Conservation (phyloP, 192 early-diverging fungal species). For the Geranomyces variabilis region DNA sequence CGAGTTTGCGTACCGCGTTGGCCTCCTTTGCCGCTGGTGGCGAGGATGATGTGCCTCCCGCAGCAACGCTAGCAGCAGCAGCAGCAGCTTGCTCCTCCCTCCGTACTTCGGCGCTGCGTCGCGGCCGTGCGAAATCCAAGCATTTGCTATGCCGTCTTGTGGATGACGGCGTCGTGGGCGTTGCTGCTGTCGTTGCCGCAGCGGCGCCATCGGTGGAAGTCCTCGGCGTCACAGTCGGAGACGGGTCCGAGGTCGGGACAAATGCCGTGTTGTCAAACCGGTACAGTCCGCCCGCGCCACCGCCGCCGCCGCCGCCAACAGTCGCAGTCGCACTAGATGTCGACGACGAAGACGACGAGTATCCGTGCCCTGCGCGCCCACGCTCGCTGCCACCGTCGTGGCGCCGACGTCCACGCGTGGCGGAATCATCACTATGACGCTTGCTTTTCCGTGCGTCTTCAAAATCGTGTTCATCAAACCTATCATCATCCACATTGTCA, state of each 20-base stretch:
- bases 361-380: not conserved
- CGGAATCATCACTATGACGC: not conserved
- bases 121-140: slow-evolving; percentile 9
- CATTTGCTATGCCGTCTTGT: not conserved
- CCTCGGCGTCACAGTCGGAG: not conserved
- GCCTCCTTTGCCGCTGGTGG: not conserved
- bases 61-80: not conserved
- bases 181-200: not conserved
- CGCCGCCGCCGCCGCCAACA: not conserved
- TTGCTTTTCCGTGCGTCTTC: not conserved
- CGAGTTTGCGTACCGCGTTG: not conserved
- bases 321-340: not conserved
- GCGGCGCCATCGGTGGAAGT: not conserved
- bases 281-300: slow-evolving; percentile 13
- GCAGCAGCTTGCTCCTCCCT: not conserved
- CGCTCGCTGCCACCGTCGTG: not conserved
- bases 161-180: not conserved
- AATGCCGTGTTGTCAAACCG: slow-evolving; percentile 4
- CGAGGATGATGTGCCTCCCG: not conserved
- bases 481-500: not conserved
- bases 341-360: not conserved
- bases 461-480: not conserved
- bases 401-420: not conserved
- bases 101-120: not conserved
- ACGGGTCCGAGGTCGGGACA: not conserved